Base-by-base conservation (phyloP, 148 eudicot species). In the Camellia japonica region DNA sequence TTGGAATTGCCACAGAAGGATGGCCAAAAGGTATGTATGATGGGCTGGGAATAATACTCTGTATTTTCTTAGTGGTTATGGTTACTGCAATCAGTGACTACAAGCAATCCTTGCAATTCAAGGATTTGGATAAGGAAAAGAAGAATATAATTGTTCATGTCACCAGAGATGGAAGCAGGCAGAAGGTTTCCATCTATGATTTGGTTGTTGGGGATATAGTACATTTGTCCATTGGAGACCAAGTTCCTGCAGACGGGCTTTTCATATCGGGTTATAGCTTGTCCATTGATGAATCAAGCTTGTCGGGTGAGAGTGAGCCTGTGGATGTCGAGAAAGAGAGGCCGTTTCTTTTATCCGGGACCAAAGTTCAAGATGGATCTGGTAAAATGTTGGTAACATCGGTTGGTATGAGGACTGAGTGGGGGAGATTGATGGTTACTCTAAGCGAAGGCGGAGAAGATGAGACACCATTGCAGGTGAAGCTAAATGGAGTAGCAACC, bases 361-460 rank as follows among this genome's bases (percentile, higher is more conserved):
- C 97, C 2, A 94, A 94, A 78, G 94, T 94, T 1, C 97, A 89
- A 75, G 97, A 94, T 68, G 98, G 98, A 3, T 91, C 94, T 3
- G 93, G 88, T n/a, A 89, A 68, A 74, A 94, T 94, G 97, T 62
- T 94, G 16, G 94, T 92, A 16, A 90, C 92, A 0, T 81, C 98
- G 0, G 98, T 94, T 76, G 98, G 98, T 42, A 94, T 92, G 94
- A 91, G 86, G 80, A 94, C 98, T 0, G 98, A 94, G 82, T 94
- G 98, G 98, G 98, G 98, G 70, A 80, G 87, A 42, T 79, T 94
- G 78, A 92, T 92, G 97, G 91, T 79, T 44, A 94, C 97, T 38
- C 81, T 94, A 0, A 91, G 83, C 13, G 93, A 92, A 71, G 93
- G 88, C 11, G 94, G 92, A 3, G 91, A 88, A 10, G 94, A 90